Evolutionary conservation across 1,139 yeast genomes (phyloP).

Genomic region (Kluyveromyces sp.): DNA sequence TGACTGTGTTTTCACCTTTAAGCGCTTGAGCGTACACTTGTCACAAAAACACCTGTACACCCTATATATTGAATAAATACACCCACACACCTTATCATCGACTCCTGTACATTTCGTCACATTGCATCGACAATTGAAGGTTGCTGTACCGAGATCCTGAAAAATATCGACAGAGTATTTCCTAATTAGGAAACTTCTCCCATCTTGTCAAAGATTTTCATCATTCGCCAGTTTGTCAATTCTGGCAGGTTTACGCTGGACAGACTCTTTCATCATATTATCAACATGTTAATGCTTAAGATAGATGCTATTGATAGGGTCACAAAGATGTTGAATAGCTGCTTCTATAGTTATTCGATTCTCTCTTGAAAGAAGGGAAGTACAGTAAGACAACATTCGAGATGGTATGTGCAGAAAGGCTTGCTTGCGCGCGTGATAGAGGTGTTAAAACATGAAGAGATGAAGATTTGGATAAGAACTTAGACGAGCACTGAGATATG

Average conservation of each 20-base stretch:
- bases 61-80: too few species aligned
- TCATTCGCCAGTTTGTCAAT: too few species aligned
- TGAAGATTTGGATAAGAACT: too few species aligned
- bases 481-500: too few species aligned
- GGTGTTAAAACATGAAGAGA: neutral
- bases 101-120: too few species aligned
- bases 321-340: neutral
- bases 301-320: neutral
- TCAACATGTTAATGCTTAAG: neutral
- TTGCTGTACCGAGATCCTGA: neutral
- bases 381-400: slow-evolving; percentile 9
- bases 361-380: neutral
- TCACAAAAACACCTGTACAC: neutral
- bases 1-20: neutral
- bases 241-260: neutral
- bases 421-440: neutral
- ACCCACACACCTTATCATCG: neutral
- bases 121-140: too few species aligned
- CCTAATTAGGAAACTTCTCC: neutral
- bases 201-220: neutral
- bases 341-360: neutral
- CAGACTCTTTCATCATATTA: neutral
- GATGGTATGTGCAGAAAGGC: slow-evolving; percentile 7
- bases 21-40: neutral
- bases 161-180: neutral